Base-by-base conservation (phyloP, 345 rosid species). In the Eucalyptus leucophloia region DNA sequence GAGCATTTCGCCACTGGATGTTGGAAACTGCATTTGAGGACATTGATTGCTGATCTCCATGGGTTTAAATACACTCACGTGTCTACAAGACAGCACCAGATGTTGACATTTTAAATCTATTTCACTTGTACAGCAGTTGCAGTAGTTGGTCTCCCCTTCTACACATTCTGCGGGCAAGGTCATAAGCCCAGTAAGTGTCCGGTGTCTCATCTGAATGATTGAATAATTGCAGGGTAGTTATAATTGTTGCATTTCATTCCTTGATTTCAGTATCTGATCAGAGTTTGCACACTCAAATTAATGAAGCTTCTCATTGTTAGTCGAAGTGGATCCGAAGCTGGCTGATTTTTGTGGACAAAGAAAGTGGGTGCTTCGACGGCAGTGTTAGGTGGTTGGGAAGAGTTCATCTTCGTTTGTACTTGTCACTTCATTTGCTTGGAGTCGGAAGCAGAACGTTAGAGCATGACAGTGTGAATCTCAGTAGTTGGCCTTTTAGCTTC, bases 121-220 rank as follows among this genome's bases (percentile, higher is more conserved):
- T 77, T 77, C 85, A 77, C 83, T 77, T 77, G 83, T 77, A 12
- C 30, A 40, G 47, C 47, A 77, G 30, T 11, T 77, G 83, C 47
- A 77, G 83, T 24, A 11, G 83, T 44, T 19, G 85, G 16, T 77
- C 44, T 77, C 47, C 85, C 85, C 85, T 40, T 40, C 28, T 21
- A 77, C 3, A 0, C 30, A 0, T 37, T 40, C 85, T 5, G 0
- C 2, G 0, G 83, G 47, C 47, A 40, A 6, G 7, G 85, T 77
- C 15, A 12, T 11, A 40, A 77, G 47, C 15, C 16, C 4, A 16
- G 47, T 21, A 21, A 77, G 47, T 21, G 83, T 77, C 85, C 1
- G 0, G 47, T 77, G 30, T 12, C 47, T 77, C 30, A 40, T 40
- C 47, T 21, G 30, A 40, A 40, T 12, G 28, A 77, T 77, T 37